These are phyloP conservation scores for Pseudozyma hubeiensis DNA, from an alignment of 1,284 basidiomycete species.

Conservation along the genomic window DNA sequence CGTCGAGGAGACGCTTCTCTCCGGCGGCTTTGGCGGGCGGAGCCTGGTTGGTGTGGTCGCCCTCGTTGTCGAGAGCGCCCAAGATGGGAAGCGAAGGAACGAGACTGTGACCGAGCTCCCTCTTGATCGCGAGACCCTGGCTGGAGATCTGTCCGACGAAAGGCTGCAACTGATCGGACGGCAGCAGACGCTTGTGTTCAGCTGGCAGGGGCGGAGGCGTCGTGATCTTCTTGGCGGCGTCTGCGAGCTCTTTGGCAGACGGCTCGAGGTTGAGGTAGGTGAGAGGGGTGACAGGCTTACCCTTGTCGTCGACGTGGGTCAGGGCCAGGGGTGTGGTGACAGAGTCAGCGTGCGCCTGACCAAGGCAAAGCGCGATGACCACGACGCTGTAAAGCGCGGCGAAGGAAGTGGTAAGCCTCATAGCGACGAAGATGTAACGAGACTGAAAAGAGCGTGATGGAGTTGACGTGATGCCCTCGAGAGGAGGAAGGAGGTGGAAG, in stretches of 20 bases:
- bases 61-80: constrained; percentile 44
- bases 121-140: constrained; percentile 22
- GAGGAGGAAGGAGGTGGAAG: constrained; percentile 4
- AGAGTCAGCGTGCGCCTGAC: constrained; percentile 39
- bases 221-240: constrained; percentile 37
- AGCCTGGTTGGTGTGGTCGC: constrained; percentile 28
- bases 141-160: constrained; percentile 30
- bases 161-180: constrained; percentile 12
- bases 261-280: constrained; percentile 45
- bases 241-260: constrained; percentile 27
- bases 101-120: constrained; percentile 25
- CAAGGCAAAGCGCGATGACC: constrained; percentile 36
- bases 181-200: constrained; percentile 27
- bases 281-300: constrained; percentile 36
- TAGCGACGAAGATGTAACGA: constrained; percentile 11
- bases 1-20: constrained; percentile 26
- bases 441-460: constrained; percentile 32
- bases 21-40: constrained; percentile 1
- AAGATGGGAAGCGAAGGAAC: constrained; percentile 31
- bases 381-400: constrained; percentile 34
- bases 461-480: neutral
- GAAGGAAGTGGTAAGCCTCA: constrained; percentile 44
- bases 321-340: constrained; percentile 36
- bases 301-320: constrained; percentile 41
- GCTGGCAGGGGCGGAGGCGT: constrained; percentile 34